These are phyloP conservation scores for Auriscalpium vulgare DNA, from an alignment of 768 basidiomycete genomes.

Conservation along the genomic window DNA sequence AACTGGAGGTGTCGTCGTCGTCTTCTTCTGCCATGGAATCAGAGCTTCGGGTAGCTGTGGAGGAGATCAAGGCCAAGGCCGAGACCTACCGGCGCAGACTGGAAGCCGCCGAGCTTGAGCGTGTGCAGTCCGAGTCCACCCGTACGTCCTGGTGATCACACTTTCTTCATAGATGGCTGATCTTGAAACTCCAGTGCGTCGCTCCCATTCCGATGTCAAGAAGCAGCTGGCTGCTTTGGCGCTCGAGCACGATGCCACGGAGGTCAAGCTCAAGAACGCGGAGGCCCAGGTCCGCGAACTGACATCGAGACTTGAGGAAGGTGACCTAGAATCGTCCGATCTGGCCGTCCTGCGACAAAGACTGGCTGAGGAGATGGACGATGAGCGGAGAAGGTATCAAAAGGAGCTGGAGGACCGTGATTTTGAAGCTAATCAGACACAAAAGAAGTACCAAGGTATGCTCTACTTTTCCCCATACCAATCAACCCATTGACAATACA, in stretches of 20 bases:
- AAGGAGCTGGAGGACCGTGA: constrained; percentile 77
- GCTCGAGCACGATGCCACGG: constrained; percentile 44
- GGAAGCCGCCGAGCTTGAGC: constrained; percentile 61
- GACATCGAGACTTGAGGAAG: constrained; percentile 57
- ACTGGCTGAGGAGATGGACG: constrained; percentile 69
- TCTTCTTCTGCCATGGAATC: constrained; percentile 52
- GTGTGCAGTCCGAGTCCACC: constrained; percentile 57
- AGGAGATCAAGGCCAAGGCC: constrained; percentile 59
- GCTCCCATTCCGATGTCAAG: constrained; percentile 54
- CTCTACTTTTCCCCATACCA: background rate
- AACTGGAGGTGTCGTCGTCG: constrained; percentile 51
- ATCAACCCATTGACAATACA: background rate
- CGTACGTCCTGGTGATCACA: constrained; percentile 29
- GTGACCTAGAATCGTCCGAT: constrained; percentile 59
- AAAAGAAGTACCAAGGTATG: constrained; percentile 80
- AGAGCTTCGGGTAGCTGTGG: constrained; percentile 59
- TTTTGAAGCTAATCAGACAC: constrained; percentile 70
- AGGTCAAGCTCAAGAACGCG: constrained; percentile 40
- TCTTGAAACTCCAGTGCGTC: constrained; percentile 37
- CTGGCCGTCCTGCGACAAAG: constrained; percentile 56
- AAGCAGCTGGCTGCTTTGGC: constrained; percentile 43
- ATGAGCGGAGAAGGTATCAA: constrained; percentile 69
- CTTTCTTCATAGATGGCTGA: background rate
- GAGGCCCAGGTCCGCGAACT: constrained; percentile 51
- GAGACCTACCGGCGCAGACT: constrained; percentile 49